Percentiles rank a stretch among this genome's conserved stretches.
Conservation (phyloP, 805 yeast species). For the Metschnikowia dekortorum region DNA sequence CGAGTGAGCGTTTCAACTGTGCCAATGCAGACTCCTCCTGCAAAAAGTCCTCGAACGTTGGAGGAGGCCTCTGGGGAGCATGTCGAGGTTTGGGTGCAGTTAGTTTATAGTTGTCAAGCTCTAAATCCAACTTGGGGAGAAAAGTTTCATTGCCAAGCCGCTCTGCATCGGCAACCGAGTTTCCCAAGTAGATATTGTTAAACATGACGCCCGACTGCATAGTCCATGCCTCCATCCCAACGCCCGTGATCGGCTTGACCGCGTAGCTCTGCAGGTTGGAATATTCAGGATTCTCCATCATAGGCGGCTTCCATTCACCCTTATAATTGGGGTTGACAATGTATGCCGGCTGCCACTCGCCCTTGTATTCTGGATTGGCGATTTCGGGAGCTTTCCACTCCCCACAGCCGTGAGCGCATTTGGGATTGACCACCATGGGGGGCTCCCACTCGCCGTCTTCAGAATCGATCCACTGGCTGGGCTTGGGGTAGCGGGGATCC, state of each 20-base stretch:
- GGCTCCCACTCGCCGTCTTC: slow-evolving; percentile 86
- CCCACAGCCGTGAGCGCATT: slow-evolving; percentile 77
- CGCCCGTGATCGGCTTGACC: slow-evolving; percentile 57
- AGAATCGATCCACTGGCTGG: slow-evolving; percentile 84
- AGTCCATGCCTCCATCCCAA: slow-evolving; percentile 89
- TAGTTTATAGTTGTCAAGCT: slow-evolving; percentile 39
- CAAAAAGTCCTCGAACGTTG: slow-evolving; percentile 33
- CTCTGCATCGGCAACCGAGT: slow-evolving; percentile 82
- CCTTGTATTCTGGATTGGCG: slow-evolving; percentile 66
- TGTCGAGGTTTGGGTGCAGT: slow-evolving; percentile 39
- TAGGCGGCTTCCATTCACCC: slow-evolving; percentile 74
- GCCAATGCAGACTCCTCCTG: slow-evolving; percentile 12
- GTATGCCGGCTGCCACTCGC: slow-evolving; percentile 71
- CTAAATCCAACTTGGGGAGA: slow-evolving; percentile 48
- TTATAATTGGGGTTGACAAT: slow-evolving; percentile 70
- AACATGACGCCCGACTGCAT: slow-evolving; percentile 72
- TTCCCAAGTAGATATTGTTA: slow-evolving; percentile 83
- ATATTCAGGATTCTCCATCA: slow-evolving; percentile 66
- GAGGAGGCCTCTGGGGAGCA: slow-evolving; percentile 44
- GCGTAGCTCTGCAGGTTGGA: slow-evolving; percentile 55
- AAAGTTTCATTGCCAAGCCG: slow-evolving; percentile 73
- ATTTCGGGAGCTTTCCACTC: slow-evolving; percentile 67
- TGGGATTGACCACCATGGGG: slow-evolving; percentile 69
- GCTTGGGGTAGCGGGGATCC: slow-evolving; percentile 65
- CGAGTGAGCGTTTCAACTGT: background rate